These are phyloP conservation scores for Verticillium nonalfalfae DNA, from an alignment of 2,329 filamentous ascomycete species.

Conservation along the genomic window DNA sequence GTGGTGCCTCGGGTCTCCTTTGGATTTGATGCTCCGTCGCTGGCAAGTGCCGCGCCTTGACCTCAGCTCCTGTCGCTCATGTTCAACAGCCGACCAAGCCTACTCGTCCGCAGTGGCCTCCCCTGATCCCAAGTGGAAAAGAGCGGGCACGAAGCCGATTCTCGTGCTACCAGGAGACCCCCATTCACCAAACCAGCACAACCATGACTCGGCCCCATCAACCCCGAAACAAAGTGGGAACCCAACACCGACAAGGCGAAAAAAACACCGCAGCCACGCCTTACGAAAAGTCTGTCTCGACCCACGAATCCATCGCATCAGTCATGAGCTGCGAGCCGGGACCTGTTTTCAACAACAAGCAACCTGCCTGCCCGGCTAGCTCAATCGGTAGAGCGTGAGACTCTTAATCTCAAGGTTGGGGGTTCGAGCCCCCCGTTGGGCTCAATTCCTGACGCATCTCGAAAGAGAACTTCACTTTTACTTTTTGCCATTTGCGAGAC, in stretches of 20 bases:
- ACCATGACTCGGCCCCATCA: not conserved
- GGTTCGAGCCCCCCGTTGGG: constrained; percentile 34
- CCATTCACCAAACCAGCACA: not conserved
- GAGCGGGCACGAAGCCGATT: too few relatives aligned
- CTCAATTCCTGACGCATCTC: constrained; percentile 2
- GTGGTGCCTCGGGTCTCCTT: not conserved
- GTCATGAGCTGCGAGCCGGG: not conserved
- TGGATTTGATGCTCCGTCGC: not conserved
- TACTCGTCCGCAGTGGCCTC: too few relatives aligned
- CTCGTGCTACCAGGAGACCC: not conserved
- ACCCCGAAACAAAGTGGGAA: not conserved
- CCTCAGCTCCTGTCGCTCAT: not conserved
- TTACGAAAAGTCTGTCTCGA: not conserved
- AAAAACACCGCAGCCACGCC: not conserved
- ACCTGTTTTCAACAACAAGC: not conserved
- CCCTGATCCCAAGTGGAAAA: too few relatives aligned
- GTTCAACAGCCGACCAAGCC: too few relatives aligned
- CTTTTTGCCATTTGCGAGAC: not conserved
- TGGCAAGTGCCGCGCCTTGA: not conserved
- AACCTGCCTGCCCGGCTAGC: constrained; percentile 44
- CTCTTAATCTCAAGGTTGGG: constrained; percentile 58
- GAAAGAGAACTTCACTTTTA: not conserved
- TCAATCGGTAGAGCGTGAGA: constrained; percentile 71
- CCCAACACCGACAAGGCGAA: not conserved
- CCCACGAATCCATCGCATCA: not conserved